Evolutionary conservation across 73 alveolate genomes (phyloP).

Genomic region (Paramecium tetraurelia): DNA sequence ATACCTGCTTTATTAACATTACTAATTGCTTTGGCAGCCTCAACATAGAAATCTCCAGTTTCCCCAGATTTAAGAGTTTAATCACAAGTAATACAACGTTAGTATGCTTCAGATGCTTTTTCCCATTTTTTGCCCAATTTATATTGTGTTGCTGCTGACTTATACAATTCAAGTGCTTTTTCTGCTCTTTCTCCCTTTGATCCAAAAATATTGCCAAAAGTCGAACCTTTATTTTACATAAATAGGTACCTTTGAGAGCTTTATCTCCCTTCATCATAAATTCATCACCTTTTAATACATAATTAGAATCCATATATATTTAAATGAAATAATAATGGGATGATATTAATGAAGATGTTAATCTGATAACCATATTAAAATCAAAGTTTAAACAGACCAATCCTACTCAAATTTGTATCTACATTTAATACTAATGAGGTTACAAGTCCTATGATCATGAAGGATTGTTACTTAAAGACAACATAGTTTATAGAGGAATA

Average conservation of each 20-base stretch:
- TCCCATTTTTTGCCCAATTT: constrained; percentile 55
- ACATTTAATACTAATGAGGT: not conserved
- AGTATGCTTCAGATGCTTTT: constrained; percentile 6
- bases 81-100: constrained; percentile 34
- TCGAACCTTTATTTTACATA: not conserved
- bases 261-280: constrained; percentile 62
- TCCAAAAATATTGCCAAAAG: constrained; percentile 58
- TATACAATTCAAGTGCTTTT: constrained; percentile 57
- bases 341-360: not conserved
- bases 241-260: constrained; percentile 39
- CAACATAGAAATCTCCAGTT: constrained; percentile 21
- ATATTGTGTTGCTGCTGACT: constrained; percentile 62
- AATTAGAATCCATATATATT: constrained; percentile 39
- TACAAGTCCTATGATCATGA: not conserved
- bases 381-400: not conserved
- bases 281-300: constrained; percentile 56
- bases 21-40: constrained; percentile 37
- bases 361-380: not conserved
- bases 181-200: constrained; percentile 64
- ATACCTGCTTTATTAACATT: constrained; percentile 42
- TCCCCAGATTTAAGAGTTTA: constrained; percentile 8
- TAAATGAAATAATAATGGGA: not conserved
- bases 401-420: not conserved
- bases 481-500: not conserved
- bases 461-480: not conserved